Percentiles rank a stretch among this genome's conserved stretches.
These are phyloP conservation scores for Trichocladium uniseriatum DNA, from an alignment of 495 filamentous ascomycete genomes.

Conservation along the genomic window DNA sequence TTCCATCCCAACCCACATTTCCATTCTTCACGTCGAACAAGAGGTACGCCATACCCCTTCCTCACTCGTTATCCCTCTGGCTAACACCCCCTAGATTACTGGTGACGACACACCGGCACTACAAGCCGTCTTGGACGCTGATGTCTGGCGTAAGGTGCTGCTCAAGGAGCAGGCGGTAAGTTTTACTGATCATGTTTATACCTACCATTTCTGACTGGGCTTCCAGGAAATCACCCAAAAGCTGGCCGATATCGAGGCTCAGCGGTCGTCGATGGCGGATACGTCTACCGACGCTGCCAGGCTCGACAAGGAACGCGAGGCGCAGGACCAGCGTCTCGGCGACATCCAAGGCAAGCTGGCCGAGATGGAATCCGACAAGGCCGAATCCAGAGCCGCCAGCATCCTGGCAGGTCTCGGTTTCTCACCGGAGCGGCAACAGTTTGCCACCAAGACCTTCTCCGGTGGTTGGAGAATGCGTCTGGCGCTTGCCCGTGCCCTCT, in stretches of 20 bases:
- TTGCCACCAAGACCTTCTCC: conserved; percentile 93
- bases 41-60: conserved; percentile 49
- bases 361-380: conserved; percentile 99
- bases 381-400: conserved; percentile 86
- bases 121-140: conserved; percentile 93
- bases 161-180: conserved; percentile 78
- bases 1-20: conserved; percentile 90
- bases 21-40: conserved; percentile 98
- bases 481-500: conserved; percentile 86
- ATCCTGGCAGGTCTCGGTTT: conserved; percentile 97
- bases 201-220: conserved; percentile 12
- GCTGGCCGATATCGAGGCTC: conserved; percentile 68
- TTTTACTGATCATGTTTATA: conserved; percentile 4
- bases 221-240: conserved; percentile 71
- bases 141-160: conserved; percentile 97
- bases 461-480: conserved; percentile 99
- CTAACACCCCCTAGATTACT: conserved; percentile 54
- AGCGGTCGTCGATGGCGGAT: conserved; percentile 71
- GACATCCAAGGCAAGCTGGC: conserved; percentile 88
- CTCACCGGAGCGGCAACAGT: conserved; percentile 86
- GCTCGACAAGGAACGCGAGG: conserved; percentile 79
- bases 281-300: conserved; percentile 76
- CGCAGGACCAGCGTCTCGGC: conserved; percentile 74
- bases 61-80: background rate
- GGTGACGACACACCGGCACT: conserved; percentile 94